phyloP scores from a whole-genome alignment of 2,329 filamentous ascomycete genomes.

The Sporothrix globosa region DNA sequence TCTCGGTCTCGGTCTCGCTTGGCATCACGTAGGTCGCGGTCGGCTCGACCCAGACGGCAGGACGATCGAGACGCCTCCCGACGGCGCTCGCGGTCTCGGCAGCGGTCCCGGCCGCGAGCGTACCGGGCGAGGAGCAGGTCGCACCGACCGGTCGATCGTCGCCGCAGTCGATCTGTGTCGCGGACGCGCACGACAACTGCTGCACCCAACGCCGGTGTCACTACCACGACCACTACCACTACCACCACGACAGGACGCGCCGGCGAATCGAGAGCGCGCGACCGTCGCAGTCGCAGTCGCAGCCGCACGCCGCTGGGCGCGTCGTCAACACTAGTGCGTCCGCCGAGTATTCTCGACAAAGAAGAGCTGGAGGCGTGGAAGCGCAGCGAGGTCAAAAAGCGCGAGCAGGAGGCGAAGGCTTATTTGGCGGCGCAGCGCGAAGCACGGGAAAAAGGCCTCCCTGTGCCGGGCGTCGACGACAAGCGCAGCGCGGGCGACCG shows the following conservation, averaged over 20 bases:
- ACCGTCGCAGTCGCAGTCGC: slow-evolving; percentile 42
- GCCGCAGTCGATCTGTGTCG: slow-evolving; percentile 38
- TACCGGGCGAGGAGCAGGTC: slow-evolving; percentile 32
- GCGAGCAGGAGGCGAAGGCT: slow-evolving; percentile 66
- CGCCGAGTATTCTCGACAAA: slow-evolving; percentile 49
- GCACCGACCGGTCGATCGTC: slow-evolving; percentile 34
- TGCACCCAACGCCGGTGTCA: not conserved
- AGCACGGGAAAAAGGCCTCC: slow-evolving; percentile 61
- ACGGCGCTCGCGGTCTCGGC: slow-evolving; percentile 26
- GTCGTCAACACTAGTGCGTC: slow-evolving; percentile 40
- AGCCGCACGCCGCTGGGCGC: slow-evolving; percentile 46
- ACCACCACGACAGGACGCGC: not conserved
- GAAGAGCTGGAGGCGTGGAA: slow-evolving; percentile 62
- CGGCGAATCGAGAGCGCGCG: slow-evolving; percentile 39
- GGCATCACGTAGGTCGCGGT: slow-evolving; percentile 7
- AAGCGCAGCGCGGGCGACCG: slow-evolving; percentile 47
- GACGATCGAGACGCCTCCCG: slow-evolving; percentile 13
- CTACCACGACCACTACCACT: not conserved
- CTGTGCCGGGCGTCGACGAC: slow-evolving; percentile 62
- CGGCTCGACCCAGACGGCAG: slow-evolving; percentile 18
- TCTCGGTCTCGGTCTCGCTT: slow-evolving; percentile 18
- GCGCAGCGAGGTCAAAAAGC: slow-evolving; percentile 63
- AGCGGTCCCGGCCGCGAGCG: slow-evolving; percentile 19
- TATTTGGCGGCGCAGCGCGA: slow-evolving; percentile 66
- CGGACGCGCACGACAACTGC: slow-evolving; percentile 39